Evolutionary conservation across 1,284 basidiomycete species (phyloP).

Genomic region (Grifola frondosa): DNA sequence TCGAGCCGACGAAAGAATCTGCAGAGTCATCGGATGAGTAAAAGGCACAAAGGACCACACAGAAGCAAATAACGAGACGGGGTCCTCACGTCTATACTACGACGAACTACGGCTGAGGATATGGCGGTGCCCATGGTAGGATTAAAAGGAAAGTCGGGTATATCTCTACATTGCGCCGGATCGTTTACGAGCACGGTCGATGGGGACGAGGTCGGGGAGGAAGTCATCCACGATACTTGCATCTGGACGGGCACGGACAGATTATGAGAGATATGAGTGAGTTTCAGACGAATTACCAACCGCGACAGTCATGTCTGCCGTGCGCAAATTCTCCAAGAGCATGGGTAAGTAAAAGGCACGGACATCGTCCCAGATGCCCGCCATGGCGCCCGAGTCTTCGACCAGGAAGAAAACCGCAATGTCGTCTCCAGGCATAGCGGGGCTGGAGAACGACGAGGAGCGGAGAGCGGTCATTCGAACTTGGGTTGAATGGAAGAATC

Average conservation of each 20-base stretch:
- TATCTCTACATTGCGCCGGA: constrained; percentile 12
- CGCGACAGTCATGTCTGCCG: constrained; percentile 37
- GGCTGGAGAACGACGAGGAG: constrained; percentile 33
- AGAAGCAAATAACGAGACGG: neutral
- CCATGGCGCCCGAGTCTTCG: constrained; percentile 58
- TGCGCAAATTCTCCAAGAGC: constrained; percentile 44
- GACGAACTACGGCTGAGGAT: constrained; percentile 18
- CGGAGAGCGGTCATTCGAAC: constrained; percentile 21
- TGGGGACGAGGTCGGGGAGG: constrained; percentile 21
- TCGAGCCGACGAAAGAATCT: constrained; percentile 42
- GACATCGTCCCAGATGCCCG: constrained; percentile 53
- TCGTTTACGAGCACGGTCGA: constrained; percentile 13
- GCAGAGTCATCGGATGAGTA: constrained; percentile 4
- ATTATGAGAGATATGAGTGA: constrained; percentile 10
- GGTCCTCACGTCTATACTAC: constrained; percentile 23
- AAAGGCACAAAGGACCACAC: no score
- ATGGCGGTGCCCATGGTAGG: constrained; percentile 13
- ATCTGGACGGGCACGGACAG: constrained; percentile 30
- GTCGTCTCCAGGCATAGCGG: constrained; percentile 39
- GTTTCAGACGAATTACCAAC: constrained; percentile 26
- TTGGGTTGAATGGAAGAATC: constrained; percentile 18
- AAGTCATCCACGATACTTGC: constrained; percentile 41
- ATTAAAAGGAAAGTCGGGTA: constrained; percentile 20
- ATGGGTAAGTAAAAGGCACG: constrained; percentile 50
- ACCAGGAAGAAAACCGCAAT: constrained; percentile 55